phyloP scores from a whole-genome alignment of 1,284 basidiomycete species.

The Coniophora puteana region DNA sequence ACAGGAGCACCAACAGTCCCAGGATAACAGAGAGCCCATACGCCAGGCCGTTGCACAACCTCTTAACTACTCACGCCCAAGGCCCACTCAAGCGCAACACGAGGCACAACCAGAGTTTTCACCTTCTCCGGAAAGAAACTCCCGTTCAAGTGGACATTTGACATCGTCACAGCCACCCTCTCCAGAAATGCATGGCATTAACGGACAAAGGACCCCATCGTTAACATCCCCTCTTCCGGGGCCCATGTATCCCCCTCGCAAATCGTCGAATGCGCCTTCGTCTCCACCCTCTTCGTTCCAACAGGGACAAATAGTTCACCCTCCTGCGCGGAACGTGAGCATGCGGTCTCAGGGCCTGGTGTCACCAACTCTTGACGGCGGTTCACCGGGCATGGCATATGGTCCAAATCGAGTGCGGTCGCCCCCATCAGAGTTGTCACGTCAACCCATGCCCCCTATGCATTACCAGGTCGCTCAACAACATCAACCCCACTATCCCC shows the following conservation, averaged over 20 bases:
- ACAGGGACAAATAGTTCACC: constrained; percentile 34
- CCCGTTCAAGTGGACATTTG: no score
- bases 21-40: no score
- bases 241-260: constrained; percentile 11
- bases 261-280: constrained; percentile 15
- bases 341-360: constrained; percentile 24
- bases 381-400: constrained; percentile 9
- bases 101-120: no score
- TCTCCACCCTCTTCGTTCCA: constrained; percentile 27
- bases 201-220: constrained; percentile 16
- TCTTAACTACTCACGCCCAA: no score
- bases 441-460: constrained; percentile 11
- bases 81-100: no score
- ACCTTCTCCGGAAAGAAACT: no score
- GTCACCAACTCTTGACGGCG: constrained; percentile 11
- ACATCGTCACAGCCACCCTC: constrained; percentile 14
- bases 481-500: constrained; percentile 16
- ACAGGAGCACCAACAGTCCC: no score
- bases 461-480: constrained; percentile 25
- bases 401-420: constrained; percentile 12
- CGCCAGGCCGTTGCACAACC: no score
- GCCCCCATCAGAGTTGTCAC: constrained; percentile 12
- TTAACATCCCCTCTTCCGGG: constrained; percentile 14
- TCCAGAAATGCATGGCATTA: constrained; percentile 21
- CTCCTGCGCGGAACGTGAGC: constrained; percentile 42